phyloP scores from a whole-genome alignment of 768 basidiomycete species.

The Trametes villosa region DNA sequence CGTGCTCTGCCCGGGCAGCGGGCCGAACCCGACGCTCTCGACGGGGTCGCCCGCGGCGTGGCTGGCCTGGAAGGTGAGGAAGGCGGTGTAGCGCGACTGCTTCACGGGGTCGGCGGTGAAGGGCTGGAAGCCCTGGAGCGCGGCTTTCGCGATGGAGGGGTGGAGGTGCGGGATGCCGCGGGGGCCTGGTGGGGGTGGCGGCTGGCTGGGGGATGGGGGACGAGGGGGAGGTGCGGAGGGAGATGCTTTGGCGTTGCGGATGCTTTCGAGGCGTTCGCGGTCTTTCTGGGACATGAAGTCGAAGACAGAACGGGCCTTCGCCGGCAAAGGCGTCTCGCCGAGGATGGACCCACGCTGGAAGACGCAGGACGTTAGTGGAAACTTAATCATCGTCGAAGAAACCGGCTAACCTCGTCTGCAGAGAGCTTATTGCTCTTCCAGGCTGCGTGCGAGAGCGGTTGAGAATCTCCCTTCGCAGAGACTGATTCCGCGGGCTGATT shows the following conservation, averaged over 20 bases:
- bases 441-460: slow-evolving; percentile 43
- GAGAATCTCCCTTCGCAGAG: slow-evolving; percentile 48
- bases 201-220: slow-evolving; percentile 31
- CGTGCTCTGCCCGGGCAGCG: slow-evolving; percentile 59
- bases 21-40: slow-evolving; percentile 49
- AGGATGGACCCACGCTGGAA: slow-evolving; percentile 78
- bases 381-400: neutral
- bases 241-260: slow-evolving; percentile 40
- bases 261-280: slow-evolving; percentile 76
- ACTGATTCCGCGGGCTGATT: slow-evolving; percentile 29
- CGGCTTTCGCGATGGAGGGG: slow-evolving; percentile 82
- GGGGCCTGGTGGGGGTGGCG: slow-evolving; percentile 36
- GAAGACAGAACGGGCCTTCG: slow-evolving; percentile 82
- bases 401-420: slow-evolving; percentile 76
- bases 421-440: slow-evolving; percentile 63
- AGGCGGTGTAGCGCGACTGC: slow-evolving; percentile 84
- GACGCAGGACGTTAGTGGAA: neutral
- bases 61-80: slow-evolving; percentile 73
- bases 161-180: slow-evolving; percentile 53
- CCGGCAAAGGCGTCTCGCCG: slow-evolving; percentile 77
- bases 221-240: slow-evolving; percentile 28
- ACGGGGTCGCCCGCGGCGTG: slow-evolving; percentile 55
- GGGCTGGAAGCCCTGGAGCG: slow-evolving; percentile 88
- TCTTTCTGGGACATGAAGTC: slow-evolving; percentile 95
- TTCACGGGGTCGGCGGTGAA: slow-evolving; percentile 77